Percentiles rank a stretch among this genome's conserved stretches.
phyloP scores from a whole-genome alignment of 805 yeast genomes.

The Priceomyces melissophilus region DNA sequence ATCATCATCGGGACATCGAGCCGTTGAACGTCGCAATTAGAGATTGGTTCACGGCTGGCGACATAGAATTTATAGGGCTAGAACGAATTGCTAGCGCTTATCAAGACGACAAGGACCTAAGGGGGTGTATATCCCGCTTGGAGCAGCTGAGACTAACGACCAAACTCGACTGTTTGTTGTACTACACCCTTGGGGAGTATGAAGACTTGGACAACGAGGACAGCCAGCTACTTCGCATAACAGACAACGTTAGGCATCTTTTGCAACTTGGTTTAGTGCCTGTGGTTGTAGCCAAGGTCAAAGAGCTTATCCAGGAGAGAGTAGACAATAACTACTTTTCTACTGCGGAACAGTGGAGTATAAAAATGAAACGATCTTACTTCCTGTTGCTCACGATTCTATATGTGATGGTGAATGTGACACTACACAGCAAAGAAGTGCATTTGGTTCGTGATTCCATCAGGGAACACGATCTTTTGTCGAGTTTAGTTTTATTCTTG shows the following conservation, averaged over 20 bases:
- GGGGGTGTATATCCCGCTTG: too few species aligned
- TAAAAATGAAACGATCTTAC: slow-evolving; percentile 12
- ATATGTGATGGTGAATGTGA: slow-evolving; percentile 29
- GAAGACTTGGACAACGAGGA: slow-evolving; percentile 7
- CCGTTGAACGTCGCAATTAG: slow-evolving; percentile 26
- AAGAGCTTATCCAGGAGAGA: neutral
- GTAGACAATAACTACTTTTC: neutral
- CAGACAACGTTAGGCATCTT: slow-evolving; percentile 8
- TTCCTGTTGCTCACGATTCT: slow-evolving; percentile 31
- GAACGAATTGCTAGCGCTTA: too few species aligned
- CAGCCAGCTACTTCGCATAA: slow-evolving; percentile 14
- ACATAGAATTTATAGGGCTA: slow-evolving; percentile 6
- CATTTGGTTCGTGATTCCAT: slow-evolving; percentile 17
- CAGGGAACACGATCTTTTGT: slow-evolving; percentile 36
- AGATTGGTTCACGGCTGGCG: slow-evolving; percentile 38
- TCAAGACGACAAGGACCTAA: too few species aligned
- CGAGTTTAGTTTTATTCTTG: slow-evolving; percentile 44
- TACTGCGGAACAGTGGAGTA: neutral
- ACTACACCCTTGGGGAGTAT: slow-evolving; percentile 27
- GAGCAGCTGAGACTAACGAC: neutral
- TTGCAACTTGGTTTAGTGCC: slow-evolving; percentile 1
- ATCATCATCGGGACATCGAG: slow-evolving; percentile 25
- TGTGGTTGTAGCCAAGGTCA: slow-evolving; percentile 4
- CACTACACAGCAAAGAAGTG: slow-evolving; percentile 12
- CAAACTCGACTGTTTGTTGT: slow-evolving; percentile 14